Percentiles rank a stretch among this genome's conserved stretches.
Conservation (phyloP, 495 filamentous ascomycete species). For the Xylaria sp. region DNA sequence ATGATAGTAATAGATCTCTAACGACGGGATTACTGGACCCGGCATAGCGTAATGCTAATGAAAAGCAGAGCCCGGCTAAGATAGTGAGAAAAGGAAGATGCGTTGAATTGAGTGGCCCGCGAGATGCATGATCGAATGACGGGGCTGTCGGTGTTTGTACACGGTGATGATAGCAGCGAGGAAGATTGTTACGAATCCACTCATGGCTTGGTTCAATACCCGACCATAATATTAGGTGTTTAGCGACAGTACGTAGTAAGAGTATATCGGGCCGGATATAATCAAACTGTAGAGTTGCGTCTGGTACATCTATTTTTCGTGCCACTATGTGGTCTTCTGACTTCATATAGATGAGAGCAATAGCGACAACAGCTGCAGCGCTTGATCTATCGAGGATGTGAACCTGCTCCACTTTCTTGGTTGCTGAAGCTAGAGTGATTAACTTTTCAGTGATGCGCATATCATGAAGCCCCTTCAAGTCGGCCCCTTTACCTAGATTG, state of each 20-base stretch:
- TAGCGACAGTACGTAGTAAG: conserved; percentile 87
- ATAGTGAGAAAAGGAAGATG: conserved; percentile 91
- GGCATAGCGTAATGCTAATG: conserved; percentile 82
- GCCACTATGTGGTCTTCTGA: conserved; percentile 89
- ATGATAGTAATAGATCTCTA: conserved; percentile 80
- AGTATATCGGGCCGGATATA: conserved; percentile 94
- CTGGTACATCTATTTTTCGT: conserved; percentile 89
- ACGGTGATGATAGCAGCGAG: conserved; percentile 65
- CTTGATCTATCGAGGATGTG: conserved; percentile 93
- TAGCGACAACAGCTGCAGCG: conserved; percentile 84
- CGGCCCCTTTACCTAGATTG: conserved; percentile 88
- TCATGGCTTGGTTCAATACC: conserved; percentile 69
- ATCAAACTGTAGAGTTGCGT: conserved; percentile 88
- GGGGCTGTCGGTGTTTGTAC: conserved; percentile 29
- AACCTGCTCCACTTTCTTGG: conserved; percentile 84
- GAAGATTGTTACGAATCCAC: conserved; percentile 80
- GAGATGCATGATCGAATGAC: conserved; percentile 27
- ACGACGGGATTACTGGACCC: conserved; percentile 77
- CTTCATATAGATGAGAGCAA: conserved; percentile 98
- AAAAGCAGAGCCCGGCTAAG: conserved; percentile 84
- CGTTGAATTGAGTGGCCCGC: conserved; percentile 40
- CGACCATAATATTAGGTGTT: conserved; percentile 93
- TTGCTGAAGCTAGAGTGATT: conserved; percentile 80
- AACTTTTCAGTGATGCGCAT: conserved; percentile 93
- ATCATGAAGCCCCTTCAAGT: conserved; percentile 87